Evolutionary conservation across 768 basidiomycete species (phyloP), one percentile per base, ranked within the genome.

Genomic region (Piloderma croceum): DNA sequence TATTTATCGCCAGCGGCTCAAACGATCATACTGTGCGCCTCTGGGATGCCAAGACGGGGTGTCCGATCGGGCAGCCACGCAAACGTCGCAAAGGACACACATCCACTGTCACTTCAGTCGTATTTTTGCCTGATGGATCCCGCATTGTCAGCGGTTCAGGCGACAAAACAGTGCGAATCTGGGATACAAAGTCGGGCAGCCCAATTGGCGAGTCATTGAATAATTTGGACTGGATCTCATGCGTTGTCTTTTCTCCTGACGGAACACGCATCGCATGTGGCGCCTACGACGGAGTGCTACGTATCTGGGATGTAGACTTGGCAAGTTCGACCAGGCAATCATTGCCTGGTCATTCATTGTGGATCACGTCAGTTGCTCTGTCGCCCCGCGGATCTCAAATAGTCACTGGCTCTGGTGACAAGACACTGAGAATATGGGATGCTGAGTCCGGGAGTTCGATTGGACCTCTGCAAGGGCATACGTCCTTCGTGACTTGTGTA

Each of bases 391-490:
- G 53, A 13, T 44, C 15, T 19, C 39, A 38, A n/a, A 34, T 61
- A 22, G 44, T 44, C 3, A 56, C 58, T n/a, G 53, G 52, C 13
- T 53, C 61, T 10, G 24, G 32, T 2, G 58, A 61, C 35, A 38
- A 42, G 3, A 53, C 56, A 13, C 44, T 60, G 33, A 43, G 56
- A 17, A 34, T 62, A 15, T 60, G 58, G 58, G 45, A 58, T 38
- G 22, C 41, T 17, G 18, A 25, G 12, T 49, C 46, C 24, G 47
- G 49, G 2, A 13, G 22, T 22, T 13, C 38, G 19, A 24, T 45
- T 17, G 31, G 29, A 18, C 38, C 34, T 21, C 31, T 58, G 7
- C n/a, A 49, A 24, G 50, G 54, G 13, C 48, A 56, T 39, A 39
- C 17, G 5, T 38, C 39, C 27, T 22, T 24, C 10, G 52, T 58